Evolutionary conservation across 208 protist genomes (phyloP).

Genomic region (Acanthamoeba sp.): DNA sequence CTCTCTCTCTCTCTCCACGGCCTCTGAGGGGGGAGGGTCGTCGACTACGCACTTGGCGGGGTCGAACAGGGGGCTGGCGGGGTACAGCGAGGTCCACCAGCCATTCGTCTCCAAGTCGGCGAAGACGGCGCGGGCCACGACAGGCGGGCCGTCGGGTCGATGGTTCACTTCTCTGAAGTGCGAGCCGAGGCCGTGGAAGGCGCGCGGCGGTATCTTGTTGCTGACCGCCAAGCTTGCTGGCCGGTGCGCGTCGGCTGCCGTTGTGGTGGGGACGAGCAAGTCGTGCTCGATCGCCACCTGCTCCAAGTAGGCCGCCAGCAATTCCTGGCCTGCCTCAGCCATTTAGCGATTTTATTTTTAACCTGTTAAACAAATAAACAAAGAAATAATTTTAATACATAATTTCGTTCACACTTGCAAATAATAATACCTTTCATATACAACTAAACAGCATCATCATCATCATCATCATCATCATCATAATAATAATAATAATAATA

Average conservation of each 20-base stretch:
- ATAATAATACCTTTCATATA: too few relatives aligned
- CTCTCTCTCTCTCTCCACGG: too few relatives aligned
- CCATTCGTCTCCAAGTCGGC: not conserved
- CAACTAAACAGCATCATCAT: too few relatives aligned
- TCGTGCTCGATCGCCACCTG: not conserved
- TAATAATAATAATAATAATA: too few relatives aligned
- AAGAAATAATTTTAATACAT: not conserved
- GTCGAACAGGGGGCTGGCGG: not conserved
- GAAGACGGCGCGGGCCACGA: not conserved
- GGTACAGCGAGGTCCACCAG: not conserved
- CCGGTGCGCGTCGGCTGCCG: not conserved
- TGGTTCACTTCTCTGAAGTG: not conserved
- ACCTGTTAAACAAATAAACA: not conserved
- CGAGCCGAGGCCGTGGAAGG: not conserved
- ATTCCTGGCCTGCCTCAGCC: not conserved
- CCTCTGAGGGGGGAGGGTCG: too few relatives aligned
- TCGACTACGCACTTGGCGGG: not conserved
- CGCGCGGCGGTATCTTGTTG: not conserved
- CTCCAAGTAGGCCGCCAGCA: not conserved
- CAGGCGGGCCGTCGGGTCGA: not conserved
- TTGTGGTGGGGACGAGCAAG: not conserved
- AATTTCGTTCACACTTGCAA: too few relatives aligned
- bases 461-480: too few relatives aligned
- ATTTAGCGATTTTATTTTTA: too few relatives aligned
- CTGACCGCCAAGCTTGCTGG: not conserved